These are phyloP conservation scores for Syzygium aqueum DNA, from an alignment of 345 rosid species.

Conservation along the genomic window DNA sequence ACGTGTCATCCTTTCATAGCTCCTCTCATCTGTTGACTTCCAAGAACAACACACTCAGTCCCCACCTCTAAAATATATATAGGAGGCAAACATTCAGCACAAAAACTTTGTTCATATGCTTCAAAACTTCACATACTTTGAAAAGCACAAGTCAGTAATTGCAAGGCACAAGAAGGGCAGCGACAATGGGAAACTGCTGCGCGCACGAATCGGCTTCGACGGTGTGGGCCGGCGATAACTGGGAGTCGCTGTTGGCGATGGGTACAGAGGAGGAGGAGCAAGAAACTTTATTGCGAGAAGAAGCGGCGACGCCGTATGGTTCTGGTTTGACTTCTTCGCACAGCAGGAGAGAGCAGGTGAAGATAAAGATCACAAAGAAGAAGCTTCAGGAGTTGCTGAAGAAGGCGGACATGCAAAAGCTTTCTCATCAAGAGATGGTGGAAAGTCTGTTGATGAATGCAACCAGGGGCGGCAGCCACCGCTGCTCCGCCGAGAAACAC, in stretches of 20 bases:
- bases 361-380: constrained; percentile 61
- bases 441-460: constrained; percentile 6
- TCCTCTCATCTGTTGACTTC: neutral
- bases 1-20: neutral
- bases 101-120: neutral
- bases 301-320: neutral
- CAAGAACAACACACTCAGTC: neutral
- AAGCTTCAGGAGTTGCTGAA: constrained; percentile 45
- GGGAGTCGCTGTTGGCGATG: neutral
- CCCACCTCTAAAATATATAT: neutral
- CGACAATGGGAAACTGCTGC: constrained; percentile 9
- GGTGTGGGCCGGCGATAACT: constrained; percentile 1
- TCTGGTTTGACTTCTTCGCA: neutral
- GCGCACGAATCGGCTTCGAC: neutral
- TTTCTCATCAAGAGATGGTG: constrained; percentile 26
- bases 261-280: neutral
- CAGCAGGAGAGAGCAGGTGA: constrained; percentile 22
- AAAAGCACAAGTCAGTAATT: neutral
- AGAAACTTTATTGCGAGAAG: neutral
- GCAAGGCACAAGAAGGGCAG: neutral
- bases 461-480: neutral
- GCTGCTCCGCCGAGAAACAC: constrained; percentile 1
- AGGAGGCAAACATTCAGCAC: neutral
- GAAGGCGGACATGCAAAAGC: constrained; percentile 31
- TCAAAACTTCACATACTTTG: neutral